Base-by-base conservation (phyloP, 176 grass and related monocot species). In the Aegilops longissima region DNA sequence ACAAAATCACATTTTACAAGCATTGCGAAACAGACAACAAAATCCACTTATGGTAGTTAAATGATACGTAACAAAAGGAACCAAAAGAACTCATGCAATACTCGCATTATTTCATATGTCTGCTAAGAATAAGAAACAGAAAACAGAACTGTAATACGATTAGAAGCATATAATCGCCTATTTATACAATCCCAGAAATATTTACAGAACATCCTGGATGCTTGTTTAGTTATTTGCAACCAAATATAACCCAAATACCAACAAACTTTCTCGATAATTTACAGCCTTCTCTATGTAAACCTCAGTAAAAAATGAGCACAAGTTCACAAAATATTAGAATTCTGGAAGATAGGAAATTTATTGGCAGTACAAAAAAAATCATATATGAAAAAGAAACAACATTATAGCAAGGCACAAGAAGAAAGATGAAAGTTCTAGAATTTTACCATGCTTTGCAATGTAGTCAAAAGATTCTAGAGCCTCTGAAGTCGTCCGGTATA, bases 381-480 rank as follows among this genome's bases (percentile, higher is more conserved):
- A 49, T 49, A 52, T 17, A 17, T 52, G 5, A 52, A 52, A 73
- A 73, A 65, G 36, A 78, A 63, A 61, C 33, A 29, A 61, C 17
- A 36, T 33, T 33, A 79, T 13, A 83, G 45, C 25, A 66, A 4
- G 24, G 58, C 31, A 74, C 64, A 40, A 66, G 5, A 78, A 30
- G 6, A 54, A 31, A 77, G 17, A 81, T 77, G 24, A 49, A 54
- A 56, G 8, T 47, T 67, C n/a, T 66, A 58, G 3, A 14, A 1
- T 33, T 9, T 84, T 91, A 98, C 96, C 96, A 84, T 94, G 44
- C 86, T 96, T 92, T 73, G 96, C 72, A 75, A 98, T 95, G 82
- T 98, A 98, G 83, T 98, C 93, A 91, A 98, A 98, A 56, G 96
- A 98, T 88, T 98, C 93, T 77, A 98, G 85, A 68, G 93, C 93